Evolutionary conservation across 2,329 filamentous ascomycete genomes (phyloP), one percentile per base, ranked within the genome.

Genomic region (Neurospora crassa): DNA sequence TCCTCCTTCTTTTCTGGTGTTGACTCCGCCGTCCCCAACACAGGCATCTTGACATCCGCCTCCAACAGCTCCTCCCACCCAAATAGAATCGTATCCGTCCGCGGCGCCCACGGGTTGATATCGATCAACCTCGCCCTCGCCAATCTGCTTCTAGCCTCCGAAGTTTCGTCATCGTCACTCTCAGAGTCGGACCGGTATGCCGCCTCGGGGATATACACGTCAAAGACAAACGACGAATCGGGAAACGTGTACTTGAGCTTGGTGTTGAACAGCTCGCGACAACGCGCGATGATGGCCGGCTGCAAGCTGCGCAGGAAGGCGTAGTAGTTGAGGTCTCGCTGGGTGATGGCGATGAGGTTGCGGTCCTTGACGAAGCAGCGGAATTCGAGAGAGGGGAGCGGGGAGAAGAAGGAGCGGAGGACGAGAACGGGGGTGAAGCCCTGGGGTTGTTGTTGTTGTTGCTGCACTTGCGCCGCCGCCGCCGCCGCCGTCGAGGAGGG

Each of bases 351-450:
- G 53, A 99, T 86, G 18, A 99, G 85, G 70, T 88, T 88, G 12
- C 93, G 86, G 71, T 94, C 86, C 76, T 95, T 92, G 47, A 98
- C 96, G 78, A 98, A 99, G 79, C 94, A 97, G 34, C 96, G 89
- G 81, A 99, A 99, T 80, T 99, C 96, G 72, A 97, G 88, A 0
- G 93, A 92, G 0, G 94, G 93, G 79, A 97, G 96, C 70, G 96
- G 90, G 74, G 90, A 90, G 81, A 97, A 92, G 81, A 92, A 95
- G 79, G 96, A 93, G 42, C 96, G 89, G 11, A 99, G 87, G 2
- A 97, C 91, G 1, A 99, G 88, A 71, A 94, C 86, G 70, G 94
- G 96, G 5, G 88, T 86, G 74, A 96, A 91, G 2, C 79, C 75
- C 4, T 80, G 79, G 40, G 76, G 81, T 77, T 67, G 75, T 78